phyloP scores from a whole-genome alignment of 805 yeast species.

The Diddensiella transvaalensis region DNA sequence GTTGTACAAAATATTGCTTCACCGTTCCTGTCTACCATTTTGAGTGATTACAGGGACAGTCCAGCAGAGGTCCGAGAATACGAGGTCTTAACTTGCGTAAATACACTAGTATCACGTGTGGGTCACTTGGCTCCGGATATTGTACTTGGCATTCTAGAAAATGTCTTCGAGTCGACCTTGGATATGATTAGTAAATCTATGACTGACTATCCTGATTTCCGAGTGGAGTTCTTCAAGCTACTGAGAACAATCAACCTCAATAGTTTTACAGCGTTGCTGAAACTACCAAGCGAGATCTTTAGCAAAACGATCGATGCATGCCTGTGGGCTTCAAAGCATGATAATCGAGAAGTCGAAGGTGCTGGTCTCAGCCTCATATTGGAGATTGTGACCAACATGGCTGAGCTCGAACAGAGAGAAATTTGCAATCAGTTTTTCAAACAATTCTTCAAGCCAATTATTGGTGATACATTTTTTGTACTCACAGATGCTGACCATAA shows the following conservation, averaged over 20 bases:
- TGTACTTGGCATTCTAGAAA: conserved; percentile 79
- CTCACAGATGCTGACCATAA: conserved; percentile 97
- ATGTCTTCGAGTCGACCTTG: conserved; percentile 90
- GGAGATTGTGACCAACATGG: conserved; percentile 82
- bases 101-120: conserved; percentile 81
- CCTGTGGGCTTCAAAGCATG: conserved; percentile 97
- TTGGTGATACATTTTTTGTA: conserved; percentile 89
- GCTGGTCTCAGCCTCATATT: conserved; percentile 81
- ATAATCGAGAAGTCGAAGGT: conserved; percentile 93
- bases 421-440: conserved; percentile 84
- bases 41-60: conserved; percentile 82
- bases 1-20: conserved; percentile 78
- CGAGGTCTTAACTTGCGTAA: conserved; percentile 92
- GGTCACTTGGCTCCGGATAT: conserved; percentile 88
- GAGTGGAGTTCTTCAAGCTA: conserved; percentile 91
- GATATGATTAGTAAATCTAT: conserved; percentile 95
- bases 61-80: conserved; percentile 98
- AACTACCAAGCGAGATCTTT: conserved; percentile 89
- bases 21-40: conserved; percentile 76
- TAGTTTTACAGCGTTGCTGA: conserved; percentile 80
- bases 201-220: conserved; percentile 95
- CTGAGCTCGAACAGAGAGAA: conserved; percentile 54
- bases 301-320: conserved; percentile 89
- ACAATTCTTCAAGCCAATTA: conserved; percentile 81
- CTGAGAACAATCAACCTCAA: conserved; percentile 81